Evolutionary conservation across 441 rosid genomes (phyloP).

Genomic region (Adansonia madagascariensis): DNA sequence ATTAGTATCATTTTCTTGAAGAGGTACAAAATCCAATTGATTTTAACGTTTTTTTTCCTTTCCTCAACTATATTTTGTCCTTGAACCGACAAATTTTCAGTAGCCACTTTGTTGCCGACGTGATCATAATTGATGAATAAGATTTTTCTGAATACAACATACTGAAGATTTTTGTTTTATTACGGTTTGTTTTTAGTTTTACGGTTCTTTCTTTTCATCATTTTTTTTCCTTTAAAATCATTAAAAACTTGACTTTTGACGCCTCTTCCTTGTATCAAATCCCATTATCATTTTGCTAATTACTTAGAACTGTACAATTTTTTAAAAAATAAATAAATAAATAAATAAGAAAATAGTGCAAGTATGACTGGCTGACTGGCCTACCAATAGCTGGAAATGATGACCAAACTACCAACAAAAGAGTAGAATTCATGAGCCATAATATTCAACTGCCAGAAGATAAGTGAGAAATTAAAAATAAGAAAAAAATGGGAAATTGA

Average conservation of each 20-base stretch:
- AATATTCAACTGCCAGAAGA: conserved; percentile 3
- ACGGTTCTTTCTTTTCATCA: neutral
- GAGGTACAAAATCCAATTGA: conserved; percentile 8
- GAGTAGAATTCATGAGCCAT: conserved; percentile 30
- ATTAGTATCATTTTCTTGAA: neutral
- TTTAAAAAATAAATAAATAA: neutral
- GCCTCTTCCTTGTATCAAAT: neutral
- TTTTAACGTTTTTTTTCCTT: conserved; percentile 5
- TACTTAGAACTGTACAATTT: neutral
- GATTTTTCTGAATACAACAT: neutral
- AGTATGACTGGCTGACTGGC: conserved; percentile 28
- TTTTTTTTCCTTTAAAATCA: neutral
- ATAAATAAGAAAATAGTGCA: neutral
- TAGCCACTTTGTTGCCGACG: conserved; percentile 40
- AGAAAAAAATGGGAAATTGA: neutral
- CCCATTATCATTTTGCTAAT: neutral
- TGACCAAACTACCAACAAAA: conserved; percentile 49
- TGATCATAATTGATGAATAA: conserved; percentile 17
- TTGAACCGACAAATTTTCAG: conserved; percentile 17
- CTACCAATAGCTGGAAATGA: conserved; percentile 38
- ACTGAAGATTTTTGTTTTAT: neutral
- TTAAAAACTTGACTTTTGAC: neutral
- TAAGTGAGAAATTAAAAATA: neutral
- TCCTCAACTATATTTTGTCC: neutral
- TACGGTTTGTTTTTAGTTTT: neutral